Evolutionary conservation across 2,329 filamentous ascomycete species (phyloP), one percentile per base, ranked within the genome.

Genomic region (Ilyonectria destructans): DNA sequence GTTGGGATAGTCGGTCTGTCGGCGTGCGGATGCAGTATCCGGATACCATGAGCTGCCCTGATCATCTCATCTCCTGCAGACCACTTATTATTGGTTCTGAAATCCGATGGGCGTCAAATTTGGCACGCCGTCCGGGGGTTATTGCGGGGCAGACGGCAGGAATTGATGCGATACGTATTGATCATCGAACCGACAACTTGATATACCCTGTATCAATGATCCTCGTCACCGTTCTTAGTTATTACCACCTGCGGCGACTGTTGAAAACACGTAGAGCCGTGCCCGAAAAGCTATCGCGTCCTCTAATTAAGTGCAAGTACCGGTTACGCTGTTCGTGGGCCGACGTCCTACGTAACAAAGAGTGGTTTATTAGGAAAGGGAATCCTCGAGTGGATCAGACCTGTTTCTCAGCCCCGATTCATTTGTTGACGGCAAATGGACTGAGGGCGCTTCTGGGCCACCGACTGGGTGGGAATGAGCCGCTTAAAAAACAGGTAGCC

Each of bases 301-400:
- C n/a, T 31, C n/a, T 54, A n/a, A 6, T 10, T 54, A n/a, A 6
- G 40, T 17, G 40, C 40, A 43, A 13, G 48, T n/a, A 31, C 15
- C 15, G 37, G 37, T 40, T 40, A 6, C 37, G 62, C 33, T 55
- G 64, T 49, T 33, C 68, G 43, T 35, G 48, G 55, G 49, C 40
- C 37, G 15, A 43, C 6, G 58, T 52, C 40, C 37, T 7, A 43
- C 17, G 58, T 52, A 58, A 63, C 46, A 55, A 57, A 43, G 40
- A 55, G 64, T 73, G 71, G 72, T 65, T 74, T 75, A 71, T 61
- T 69, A 56, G 61, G 62, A 69, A 71, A 63, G 57, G 60, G 51
- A 74, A 73, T 57, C 46, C 51, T 57, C 23, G n/a, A 62, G 73
- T 75, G 73, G 73, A 75, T 71, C 70, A 72, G 43, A 63, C 51